Percentiles rank a stretch among this genome's conserved stretches.
Evolutionary conservation across 345 rosid genomes (phyloP).

Genomic region (Eucalyptus marginata): DNA sequence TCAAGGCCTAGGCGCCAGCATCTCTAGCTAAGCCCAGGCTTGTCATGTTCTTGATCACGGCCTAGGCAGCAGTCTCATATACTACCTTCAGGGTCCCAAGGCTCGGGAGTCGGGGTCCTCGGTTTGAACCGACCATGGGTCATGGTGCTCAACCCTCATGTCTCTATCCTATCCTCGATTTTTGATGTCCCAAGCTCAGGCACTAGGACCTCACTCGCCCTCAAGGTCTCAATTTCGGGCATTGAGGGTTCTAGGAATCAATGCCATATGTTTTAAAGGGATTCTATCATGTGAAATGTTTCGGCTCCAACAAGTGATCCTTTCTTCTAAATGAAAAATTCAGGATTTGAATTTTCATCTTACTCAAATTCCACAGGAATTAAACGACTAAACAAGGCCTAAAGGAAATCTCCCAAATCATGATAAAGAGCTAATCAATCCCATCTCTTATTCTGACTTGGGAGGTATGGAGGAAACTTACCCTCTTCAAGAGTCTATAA

Average conservation of each 20-base stretch:
- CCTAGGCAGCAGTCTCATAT: neutral
- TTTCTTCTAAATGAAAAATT: neutral
- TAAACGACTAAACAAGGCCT: neutral
- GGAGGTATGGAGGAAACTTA: neutral
- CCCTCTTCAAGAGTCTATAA: neutral
- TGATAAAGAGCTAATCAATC: neutral
- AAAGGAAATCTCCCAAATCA: neutral
- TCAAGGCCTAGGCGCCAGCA: neutral
- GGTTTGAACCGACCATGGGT: neutral
- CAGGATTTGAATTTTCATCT: neutral
- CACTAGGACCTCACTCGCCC: neutral
- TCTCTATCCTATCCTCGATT: neutral
- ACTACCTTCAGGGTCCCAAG: neutral
- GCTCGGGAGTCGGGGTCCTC: neutral
- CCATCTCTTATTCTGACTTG: neutral
- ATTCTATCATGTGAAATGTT: neutral
- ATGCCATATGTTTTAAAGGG: neutral
- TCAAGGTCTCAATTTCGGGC: neutral
- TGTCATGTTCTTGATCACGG: neutral
- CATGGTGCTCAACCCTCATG: neutral
- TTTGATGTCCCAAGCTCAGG: neutral
- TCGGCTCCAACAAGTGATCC: neutral
- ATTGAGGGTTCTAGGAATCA: neutral
- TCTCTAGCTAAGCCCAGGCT: neutral
- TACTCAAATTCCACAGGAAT: neutral